A percentile compares a stretch with the other conserved stretches of the same genome.
phyloP scores from a whole-genome alignment of 192 early-diverging fungal genomes.

The Umbelopsis sp. region DNA sequence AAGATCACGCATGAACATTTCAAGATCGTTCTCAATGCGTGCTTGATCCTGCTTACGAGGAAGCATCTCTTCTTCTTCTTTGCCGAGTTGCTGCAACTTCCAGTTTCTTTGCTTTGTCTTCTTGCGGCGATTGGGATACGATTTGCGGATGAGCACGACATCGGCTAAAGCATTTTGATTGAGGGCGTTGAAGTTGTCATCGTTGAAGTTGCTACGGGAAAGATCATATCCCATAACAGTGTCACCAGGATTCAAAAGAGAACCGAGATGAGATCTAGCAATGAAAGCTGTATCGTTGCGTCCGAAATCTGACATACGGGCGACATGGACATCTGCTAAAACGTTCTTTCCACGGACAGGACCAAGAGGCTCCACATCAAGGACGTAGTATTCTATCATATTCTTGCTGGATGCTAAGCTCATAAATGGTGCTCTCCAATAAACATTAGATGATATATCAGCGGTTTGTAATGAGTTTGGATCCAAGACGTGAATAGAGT shows the following conservation, averaged over 20 bases:
- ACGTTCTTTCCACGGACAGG: conserved; percentile 74
- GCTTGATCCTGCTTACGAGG: conserved; percentile 77
- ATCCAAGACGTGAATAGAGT: conserved; percentile 86
- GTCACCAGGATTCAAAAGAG: conserved; percentile 89
- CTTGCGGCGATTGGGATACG: conserved; percentile 86
- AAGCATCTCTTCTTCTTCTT: conserved; percentile 87
- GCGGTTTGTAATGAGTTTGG: conserved; percentile 76
- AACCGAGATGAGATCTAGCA: conserved; percentile 90
- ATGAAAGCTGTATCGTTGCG: conserved; percentile 85
- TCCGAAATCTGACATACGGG: conserved; percentile 75
- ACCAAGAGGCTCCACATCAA: conserved; percentile 88
- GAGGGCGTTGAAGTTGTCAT: conserved; percentile 75
- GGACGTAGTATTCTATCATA: conserved; percentile 91
- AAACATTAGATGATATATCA: conserved; percentile 74
- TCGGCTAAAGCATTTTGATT: conserved; percentile 74
- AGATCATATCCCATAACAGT: conserved; percentile 92
- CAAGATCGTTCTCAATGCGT: conserved; percentile 86
- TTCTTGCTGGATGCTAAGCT: conserved; percentile 78
- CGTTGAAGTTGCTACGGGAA: conserved; percentile 88
- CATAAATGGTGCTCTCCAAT: conserved; percentile 84
- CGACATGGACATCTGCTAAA: conserved; percentile 88
- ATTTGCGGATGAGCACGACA: conserved; percentile 91
- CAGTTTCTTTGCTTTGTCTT: conserved; percentile 86
- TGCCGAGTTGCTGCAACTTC: conserved; percentile 86
- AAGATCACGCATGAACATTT: conserved; percentile 95